Conservation (phyloP, 208 protist species). For the Vickermania ingenoplastis region DNA sequence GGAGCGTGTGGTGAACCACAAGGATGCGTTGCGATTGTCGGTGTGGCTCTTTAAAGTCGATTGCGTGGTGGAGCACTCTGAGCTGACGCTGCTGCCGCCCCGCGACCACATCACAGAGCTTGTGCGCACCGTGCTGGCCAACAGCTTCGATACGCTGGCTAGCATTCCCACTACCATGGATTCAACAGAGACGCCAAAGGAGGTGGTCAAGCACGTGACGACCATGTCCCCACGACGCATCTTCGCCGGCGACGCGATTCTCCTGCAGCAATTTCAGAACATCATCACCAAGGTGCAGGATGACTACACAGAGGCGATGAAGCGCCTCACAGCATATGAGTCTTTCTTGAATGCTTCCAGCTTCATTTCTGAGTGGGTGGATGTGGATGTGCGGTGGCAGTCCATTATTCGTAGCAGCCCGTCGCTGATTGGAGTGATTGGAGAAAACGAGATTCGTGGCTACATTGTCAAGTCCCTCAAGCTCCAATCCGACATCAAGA, state of each 20-base stretch:
- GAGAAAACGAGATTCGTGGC: conserved; percentile 30
- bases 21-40: conserved; percentile 21
- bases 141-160: conserved; percentile 19
- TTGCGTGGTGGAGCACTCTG: conserved; percentile 35
- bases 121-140: conserved; percentile 23
- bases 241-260: conserved; percentile 12
- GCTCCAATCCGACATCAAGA: conserved; percentile 27
- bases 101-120: conserved; percentile 26
- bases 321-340: conserved; percentile 26
- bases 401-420: conserved; percentile 8
- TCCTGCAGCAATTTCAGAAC: conserved; percentile 14
- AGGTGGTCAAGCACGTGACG: conserved; percentile 1
- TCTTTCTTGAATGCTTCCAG: conserved; percentile 11
- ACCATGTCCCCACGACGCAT: conserved; percentile 6
- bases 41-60: conserved; percentile 67
- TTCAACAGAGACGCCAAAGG: conserved; percentile 9
- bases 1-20: conserved; percentile 22
- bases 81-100: conserved; percentile 31
- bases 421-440: conserved; percentile 12
- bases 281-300: conserved; percentile 12
- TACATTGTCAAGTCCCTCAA: conserved; percentile 30
- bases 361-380: conserved; percentile 32
- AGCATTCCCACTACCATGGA: conserved; percentile 16
- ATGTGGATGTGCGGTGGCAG: conserved; percentile 15
- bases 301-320: conserved; percentile 26